Evolutionary conservation across 2,329 filamentous ascomycete species (phyloP).

Genomic region (Pseudogymnoascus sp.): DNA sequence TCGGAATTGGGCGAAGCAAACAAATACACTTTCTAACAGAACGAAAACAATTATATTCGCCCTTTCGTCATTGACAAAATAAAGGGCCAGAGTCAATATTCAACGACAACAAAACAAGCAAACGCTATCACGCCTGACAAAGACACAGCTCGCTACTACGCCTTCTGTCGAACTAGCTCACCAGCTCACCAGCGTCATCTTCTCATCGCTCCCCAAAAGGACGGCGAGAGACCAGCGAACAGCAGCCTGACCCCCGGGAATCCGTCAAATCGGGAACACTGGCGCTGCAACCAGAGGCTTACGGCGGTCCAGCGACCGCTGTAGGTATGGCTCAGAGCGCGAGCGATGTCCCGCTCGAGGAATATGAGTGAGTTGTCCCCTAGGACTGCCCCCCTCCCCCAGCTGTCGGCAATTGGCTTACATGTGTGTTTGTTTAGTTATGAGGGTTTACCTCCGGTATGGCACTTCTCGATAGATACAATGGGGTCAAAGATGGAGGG

Average conservation of each 20-base stretch:
- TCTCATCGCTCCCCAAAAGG: neutral
- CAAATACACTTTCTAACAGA: no score
- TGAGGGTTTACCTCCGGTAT: slow-evolving; percentile 3
- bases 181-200: neutral
- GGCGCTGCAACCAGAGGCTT: slow-evolving; percentile 7
- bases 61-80: neutral
- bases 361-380: neutral
- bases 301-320: slow-evolving; percentile 8
- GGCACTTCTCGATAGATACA: neutral
- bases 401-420: neutral
- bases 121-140: neutral
- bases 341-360: neutral
- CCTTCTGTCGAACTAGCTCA: neutral
- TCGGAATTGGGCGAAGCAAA: neutral
- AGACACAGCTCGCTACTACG: neutral
- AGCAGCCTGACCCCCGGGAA: neutral
- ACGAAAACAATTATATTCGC: neutral
- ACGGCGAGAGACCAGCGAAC: neutral
- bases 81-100: neutral
- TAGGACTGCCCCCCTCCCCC: neutral
- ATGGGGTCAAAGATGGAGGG: neutral
- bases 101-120: neutral
- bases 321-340: neutral
- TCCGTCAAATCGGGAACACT: slow-evolving; percentile 5
- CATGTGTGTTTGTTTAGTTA: neutral